These are phyloP conservation scores for Penicillium dipodomyicola DNA, from an alignment of 495 filamentous ascomycete species.

Conservation along the genomic window DNA sequence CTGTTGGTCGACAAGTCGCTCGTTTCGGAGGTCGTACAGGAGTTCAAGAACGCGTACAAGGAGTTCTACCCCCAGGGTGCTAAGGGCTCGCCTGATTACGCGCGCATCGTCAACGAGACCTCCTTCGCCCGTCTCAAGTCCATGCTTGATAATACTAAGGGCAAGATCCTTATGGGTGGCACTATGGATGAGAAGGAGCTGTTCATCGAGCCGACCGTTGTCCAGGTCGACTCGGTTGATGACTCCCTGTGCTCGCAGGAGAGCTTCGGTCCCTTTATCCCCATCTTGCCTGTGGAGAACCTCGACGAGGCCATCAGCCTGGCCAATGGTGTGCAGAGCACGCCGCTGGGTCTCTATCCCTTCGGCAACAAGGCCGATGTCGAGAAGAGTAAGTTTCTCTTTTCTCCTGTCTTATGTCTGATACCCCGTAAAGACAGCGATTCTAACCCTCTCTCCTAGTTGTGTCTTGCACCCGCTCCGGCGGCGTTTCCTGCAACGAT, in stretches of 20 bases:
- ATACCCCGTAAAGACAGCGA: neutral
- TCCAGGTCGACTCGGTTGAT: conserved; percentile 68
- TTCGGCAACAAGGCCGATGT: conserved; percentile 80
- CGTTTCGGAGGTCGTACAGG: conserved; percentile 66
- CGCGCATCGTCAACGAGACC: conserved; percentile 70
- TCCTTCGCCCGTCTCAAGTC: conserved; percentile 83
- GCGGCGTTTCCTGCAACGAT: conserved; percentile 80
- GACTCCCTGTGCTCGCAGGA: conserved; percentile 80
- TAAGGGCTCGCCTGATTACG: conserved; percentile 69
- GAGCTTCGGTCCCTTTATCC: conserved; percentile 85
- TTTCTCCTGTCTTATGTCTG: neutral
- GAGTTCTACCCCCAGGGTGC: conserved; percentile 86
- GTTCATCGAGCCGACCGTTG: conserved; percentile 83
- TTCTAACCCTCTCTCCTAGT: conserved; percentile 49
- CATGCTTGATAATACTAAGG: conserved; percentile 77
- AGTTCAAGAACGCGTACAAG: conserved; percentile 66
- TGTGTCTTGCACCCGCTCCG: conserved; percentile 58
- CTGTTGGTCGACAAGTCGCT: conserved; percentile 74
- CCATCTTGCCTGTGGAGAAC: conserved; percentile 69
- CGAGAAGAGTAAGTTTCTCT: conserved; percentile 51
- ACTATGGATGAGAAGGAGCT: conserved; percentile 72
- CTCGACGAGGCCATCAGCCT: conserved; percentile 78
- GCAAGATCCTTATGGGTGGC: conserved; percentile 84
- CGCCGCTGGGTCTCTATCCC: conserved; percentile 76
- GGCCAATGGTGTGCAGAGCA: conserved; percentile 72